Evolutionary conservation across 2,329 filamentous ascomycete genomes (phyloP).

Genomic region (Diaporthe aspalathi): DNA sequence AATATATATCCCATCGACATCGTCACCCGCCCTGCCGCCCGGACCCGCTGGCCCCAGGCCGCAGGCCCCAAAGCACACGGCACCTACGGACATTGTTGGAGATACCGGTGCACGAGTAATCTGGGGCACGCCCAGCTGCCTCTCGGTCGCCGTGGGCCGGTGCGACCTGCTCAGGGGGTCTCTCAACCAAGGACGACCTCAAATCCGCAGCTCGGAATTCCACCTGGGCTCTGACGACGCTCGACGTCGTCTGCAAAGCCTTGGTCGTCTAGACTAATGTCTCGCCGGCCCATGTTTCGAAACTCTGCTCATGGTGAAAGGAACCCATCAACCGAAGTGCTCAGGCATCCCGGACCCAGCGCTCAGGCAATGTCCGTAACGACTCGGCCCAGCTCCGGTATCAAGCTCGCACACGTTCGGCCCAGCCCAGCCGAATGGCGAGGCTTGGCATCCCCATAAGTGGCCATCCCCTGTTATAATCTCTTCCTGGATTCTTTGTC

Average conservation of each 20-base stretch:
- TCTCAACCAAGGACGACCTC: not conserved
- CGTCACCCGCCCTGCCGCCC: not conserved
- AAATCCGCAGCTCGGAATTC: slow-evolving; percentile 2
- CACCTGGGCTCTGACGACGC: slow-evolving; percentile 16
- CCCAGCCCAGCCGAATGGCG: not conserved
- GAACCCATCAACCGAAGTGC: slow-evolving; percentile 53
- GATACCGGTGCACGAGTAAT: slow-evolving; percentile 30
- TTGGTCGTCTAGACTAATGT: slow-evolving; percentile 19
- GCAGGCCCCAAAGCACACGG: slow-evolving; percentile 1
- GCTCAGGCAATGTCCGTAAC: slow-evolving; percentile 29
- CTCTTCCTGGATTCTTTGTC: not conserved
- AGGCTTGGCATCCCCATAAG: not conserved
- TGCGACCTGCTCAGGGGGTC: slow-evolving; percentile 9
- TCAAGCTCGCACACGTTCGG: slow-evolving; percentile 4
- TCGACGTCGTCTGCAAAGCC: not conserved
- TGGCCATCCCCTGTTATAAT: not conserved
- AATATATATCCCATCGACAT: slow-evolving; percentile 31
- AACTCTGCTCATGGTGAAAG: slow-evolving; percentile 68
- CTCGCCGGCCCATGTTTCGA: slow-evolving; percentile 52
- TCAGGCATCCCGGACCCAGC: slow-evolving; percentile 24
- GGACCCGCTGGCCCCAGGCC: not conserved
- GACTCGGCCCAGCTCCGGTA: slow-evolving; percentile 11
- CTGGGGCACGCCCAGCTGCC: slow-evolving; percentile 3
- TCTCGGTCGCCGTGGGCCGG: slow-evolving; percentile 29
- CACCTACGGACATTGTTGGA: slow-evolving; percentile 38